Base-by-base conservation (phyloP, 768 basidiomycete species). In the Tricholoma flavovirens region DNA sequence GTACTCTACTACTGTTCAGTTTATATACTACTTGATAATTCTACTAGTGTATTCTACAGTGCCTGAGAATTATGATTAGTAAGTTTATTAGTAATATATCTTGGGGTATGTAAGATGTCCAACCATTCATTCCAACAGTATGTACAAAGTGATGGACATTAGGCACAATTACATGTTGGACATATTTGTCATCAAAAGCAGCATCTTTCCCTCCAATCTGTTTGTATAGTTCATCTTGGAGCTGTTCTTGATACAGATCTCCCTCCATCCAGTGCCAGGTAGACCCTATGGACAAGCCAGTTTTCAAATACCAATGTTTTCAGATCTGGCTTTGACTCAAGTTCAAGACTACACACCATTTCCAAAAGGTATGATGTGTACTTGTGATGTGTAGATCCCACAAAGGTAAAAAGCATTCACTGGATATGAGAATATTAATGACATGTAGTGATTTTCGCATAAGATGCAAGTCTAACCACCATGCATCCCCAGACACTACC, bases 181-280 rank as follows among this genome's bases (percentile, higher is more conserved):
- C 61, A 53, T 67, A 70, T 5, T 55, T n/a, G 17, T 59, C 58
- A 8, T 64, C 71, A 60, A 67, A 72, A 4, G 68, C 66, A 4
- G 61, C 53, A 26, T 67, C 69, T 38, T 70, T 67, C 3, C 58
- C 59, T n/a, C 66, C 56, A 3, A 69, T 64, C 6, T 66, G 53
- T 1, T 64, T 66, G 45, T 72, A 67, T 14, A 73, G 63, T 17
- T 67, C 60, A 8, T 62, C 59, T 48, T 73, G 71, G 50, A 71
- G 64, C 38, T 68, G 66, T 51, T 73, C 73, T 53, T 74, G 71
- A 29, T 69, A 62, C n/a, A 71, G 60, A 43, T 73, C 72, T 8
- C 63, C 64, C 0, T 64, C 67, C 1, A 56, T 54, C 32, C 59
- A 72, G 10, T 54, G 24, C 71, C 70, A 0, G 49, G 46, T 6